Conservation (phyloP, 2,329 filamentous ascomycete genomes). For the Nannizzia gypsea region DNA sequence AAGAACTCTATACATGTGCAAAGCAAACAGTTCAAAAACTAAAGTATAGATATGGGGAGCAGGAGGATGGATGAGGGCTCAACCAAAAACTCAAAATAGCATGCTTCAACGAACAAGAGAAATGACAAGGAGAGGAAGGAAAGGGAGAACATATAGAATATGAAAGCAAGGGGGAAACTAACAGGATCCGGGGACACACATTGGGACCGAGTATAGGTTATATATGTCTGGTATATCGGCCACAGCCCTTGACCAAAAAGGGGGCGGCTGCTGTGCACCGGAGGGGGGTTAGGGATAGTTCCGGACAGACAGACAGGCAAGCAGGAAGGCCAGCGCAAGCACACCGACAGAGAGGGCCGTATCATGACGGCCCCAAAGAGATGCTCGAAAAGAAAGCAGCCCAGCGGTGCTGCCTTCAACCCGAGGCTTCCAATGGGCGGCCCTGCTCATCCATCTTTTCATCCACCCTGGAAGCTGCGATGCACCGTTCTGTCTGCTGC, state of each 20-base stretch:
- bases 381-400: neutral
- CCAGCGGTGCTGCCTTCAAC: neutral
- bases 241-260: neutral
- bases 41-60: neutral
- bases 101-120: neutral
- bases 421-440: neutral
- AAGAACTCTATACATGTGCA: conserved; percentile 1
- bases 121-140: neutral
- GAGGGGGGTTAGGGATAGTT: neutral
- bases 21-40: neutral
- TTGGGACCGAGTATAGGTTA: neutral
- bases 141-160: neutral
- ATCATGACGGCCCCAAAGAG: neutral
- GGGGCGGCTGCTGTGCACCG: conserved; percentile 1
- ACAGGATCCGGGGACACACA: neutral
- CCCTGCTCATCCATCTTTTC: neutral
- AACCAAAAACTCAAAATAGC: neutral
- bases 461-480: neutral
- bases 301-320: neutral
- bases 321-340: neutral
- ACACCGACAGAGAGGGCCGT: neutral
- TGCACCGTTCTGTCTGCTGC: neutral
- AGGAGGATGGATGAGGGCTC: neutral
- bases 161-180: neutral
- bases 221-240: neutral